Base-by-base conservation (phyloP, 139 green algal species). In the Coelastrella sp. region DNA sequence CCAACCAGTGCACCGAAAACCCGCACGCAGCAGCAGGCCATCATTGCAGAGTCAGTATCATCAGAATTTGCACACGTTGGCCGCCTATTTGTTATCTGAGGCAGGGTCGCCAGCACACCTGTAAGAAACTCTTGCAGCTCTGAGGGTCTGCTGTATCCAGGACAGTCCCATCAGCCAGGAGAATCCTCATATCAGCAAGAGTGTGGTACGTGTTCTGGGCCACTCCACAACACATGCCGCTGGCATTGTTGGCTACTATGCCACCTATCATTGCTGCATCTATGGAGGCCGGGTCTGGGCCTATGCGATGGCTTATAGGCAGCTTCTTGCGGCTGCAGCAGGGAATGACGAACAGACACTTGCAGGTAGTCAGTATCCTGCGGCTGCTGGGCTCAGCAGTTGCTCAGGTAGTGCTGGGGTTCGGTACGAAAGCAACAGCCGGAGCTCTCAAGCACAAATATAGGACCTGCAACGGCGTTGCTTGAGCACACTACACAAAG, bases 171-270 rank as follows among this genome's bases (percentile, higher is more conserved):
- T 99, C 98, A 58, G 94, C 93, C 60, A 99, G 96, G 58, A 99
- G 95, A 71, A 99, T 92, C 8, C 97, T 93, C 94, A 99, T 97
- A 95, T 99, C 97, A 56, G 91, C 89, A 19, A 99, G 93, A 7
- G 97, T 98, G 94, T 99, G 95, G 94, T 98, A 99, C 2, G 96
- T 98, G 94, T 98, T 98, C 88, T 98, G 86, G 73, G 89, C 95
- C 32, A 99, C 98, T 76, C 98, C 98, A 92, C 98, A 99, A 96
- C 98, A 99, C 98, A 99, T 99, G 85, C 98, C 98, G 20, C 94
- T 98, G 20, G 95, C 98, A 95, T 99, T 99, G 97, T 99, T 99
- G 73, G 94, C 89, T 14, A 99, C 96, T 87, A 99, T 98, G 83
- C 98, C 81, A 47, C 85, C 92, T n/a, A 94, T 92, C 96, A 98